Evolutionary conservation across 116 monocot species (phyloP), one percentile per base, ranked within the genome.

Genomic region (Phalaenopsis hybrid): DNA sequence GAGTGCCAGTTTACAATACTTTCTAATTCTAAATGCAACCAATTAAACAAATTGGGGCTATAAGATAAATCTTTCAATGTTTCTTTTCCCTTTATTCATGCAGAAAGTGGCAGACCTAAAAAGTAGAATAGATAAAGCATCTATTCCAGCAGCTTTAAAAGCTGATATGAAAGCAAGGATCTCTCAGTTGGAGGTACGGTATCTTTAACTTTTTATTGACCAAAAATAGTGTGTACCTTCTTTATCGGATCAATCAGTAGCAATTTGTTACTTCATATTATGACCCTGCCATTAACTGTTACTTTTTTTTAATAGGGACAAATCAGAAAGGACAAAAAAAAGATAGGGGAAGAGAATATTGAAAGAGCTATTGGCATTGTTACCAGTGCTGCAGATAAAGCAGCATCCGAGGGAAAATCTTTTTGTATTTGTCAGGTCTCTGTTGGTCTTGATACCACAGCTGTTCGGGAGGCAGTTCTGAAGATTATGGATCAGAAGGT

Each of bases 41-140:
- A 51, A 25, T 43, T 5, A 37, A 72, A 37, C 16, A 37, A 16
- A 33, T 75, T 75, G 8, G 44, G 6, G 20, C 20, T 16, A 8
- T 75, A 45, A 15, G 75, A 20, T 45, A 21, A 46, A 46, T 5
- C 2, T 20, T 46, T 21, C 17, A 4, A 45, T 83, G 23, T 41
- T 81, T 28, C 8, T 78, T 52, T 69, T 55, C 65, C 34, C 23
- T 11, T 86, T 23, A 18, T 21, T 78, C 25, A 41, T 78, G 34
- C 86, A 96, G 97, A 93, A 89, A 89, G 86, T 98, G 83, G 93
- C 95, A 74, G 86, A 91, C 44, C 74, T 99, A 65, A 99, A 99
- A 65, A 88, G 85, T 85, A 84, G 67, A 52, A 80, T 91, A 68
- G 99, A 95, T 85, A 88, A 79, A 37, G 92, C 99, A 10, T 84